Base-by-base conservation (phyloP, 306 rosid species). In the Vigna nakashimae region DNA sequence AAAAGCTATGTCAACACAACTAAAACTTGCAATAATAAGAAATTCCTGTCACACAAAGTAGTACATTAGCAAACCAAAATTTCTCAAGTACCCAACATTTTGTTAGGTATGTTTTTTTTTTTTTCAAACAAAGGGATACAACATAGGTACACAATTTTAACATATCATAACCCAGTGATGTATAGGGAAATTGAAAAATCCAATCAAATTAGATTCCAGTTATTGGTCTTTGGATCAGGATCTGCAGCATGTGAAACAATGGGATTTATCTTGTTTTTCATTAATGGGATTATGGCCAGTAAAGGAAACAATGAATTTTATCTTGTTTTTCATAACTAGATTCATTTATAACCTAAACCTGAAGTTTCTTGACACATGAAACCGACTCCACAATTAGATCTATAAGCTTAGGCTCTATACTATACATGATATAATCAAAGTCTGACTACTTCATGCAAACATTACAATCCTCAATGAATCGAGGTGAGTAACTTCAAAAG, bases 1-100 rank as follows among this genome's bases (percentile, higher is more conserved):
- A 80, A 58, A 76, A 7, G 51, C 46, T 11, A 45, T 24, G 51
- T 81, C 82, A 79, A 75, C 71, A 40, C 43, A 60, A 60, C 66
- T 13, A 51, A 55, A 20, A 58, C 43, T 32, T 52, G 32, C 58
- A 45, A 45, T 11, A 30, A 46, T 49, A 70, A 66, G 32, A 13
- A 64, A 62, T 53, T 65, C 60, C 60, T 51, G 67, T 16, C n/a
- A 40, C 50, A 34, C 46, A 72, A 65, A 53, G 22, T 13, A 34
- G 15, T 9, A 32, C 56, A n/a, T 51, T 49, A 62, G 17, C 46
- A 42, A 60, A 52, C 45, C 16, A 50, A 18, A 51, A 55, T 57
- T 20, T 40, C 59, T 51, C 2, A 63, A 26, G n/a, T 9, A 59
- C 72, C 43, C 2, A 43, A 53, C 22, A 67, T 70, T 62, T 63